These are phyloP conservation scores for Boletellus sp. DNA, from an alignment of 1,284 basidiomycete species.

Conservation along the genomic window DNA sequence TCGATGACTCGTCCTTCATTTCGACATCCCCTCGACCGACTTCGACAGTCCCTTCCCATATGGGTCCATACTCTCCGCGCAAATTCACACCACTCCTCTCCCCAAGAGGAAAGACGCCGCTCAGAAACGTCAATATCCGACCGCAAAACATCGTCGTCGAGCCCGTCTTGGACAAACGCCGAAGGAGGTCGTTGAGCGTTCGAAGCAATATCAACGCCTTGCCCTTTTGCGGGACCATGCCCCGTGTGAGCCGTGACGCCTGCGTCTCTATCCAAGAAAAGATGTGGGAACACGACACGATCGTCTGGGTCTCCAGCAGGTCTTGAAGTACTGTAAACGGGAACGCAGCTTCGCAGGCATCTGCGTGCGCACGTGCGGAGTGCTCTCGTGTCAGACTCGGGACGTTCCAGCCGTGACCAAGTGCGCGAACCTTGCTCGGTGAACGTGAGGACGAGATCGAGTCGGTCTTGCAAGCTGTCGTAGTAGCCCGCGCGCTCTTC, in stretches of 20 bases:
- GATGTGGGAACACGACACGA: slow-evolving; percentile 75
- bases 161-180: slow-evolving; percentile 81
- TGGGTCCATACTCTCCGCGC: slow-evolving; percentile 78
- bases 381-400: slow-evolving; percentile 7
- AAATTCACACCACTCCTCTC: slow-evolving; percentile 90
- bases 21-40: slow-evolving; percentile 27
- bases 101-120: slow-evolving; percentile 80
- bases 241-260: slow-evolving; percentile 60
- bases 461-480: slow-evolving; percentile 50
- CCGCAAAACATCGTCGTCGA: slow-evolving; percentile 83
- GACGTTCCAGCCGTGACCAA: slow-evolving; percentile 29
- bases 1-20: slow-evolving; percentile 27
- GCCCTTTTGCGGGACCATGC: slow-evolving; percentile 79
- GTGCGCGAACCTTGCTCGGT: slow-evolving; percentile 61
- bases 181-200: slow-evolving; percentile 81
- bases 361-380: slow-evolving; percentile 25
- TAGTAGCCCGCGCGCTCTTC: slow-evolving; percentile 55
- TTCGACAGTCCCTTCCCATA: slow-evolving; percentile 67
- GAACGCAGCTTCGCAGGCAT: slow-evolving; percentile 50
- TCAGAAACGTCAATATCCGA: slow-evolving; percentile 82
- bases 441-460: slow-evolving; percentile 71
- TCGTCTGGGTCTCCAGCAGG: slow-evolving; percentile 78
- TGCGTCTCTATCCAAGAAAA: slow-evolving; percentile 82
- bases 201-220: slow-evolving; percentile 83
- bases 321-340: slow-evolving; percentile 70